Evolutionary conservation across 306 rosid genomes (phyloP).

Genomic region (Geum urbanum): DNA sequence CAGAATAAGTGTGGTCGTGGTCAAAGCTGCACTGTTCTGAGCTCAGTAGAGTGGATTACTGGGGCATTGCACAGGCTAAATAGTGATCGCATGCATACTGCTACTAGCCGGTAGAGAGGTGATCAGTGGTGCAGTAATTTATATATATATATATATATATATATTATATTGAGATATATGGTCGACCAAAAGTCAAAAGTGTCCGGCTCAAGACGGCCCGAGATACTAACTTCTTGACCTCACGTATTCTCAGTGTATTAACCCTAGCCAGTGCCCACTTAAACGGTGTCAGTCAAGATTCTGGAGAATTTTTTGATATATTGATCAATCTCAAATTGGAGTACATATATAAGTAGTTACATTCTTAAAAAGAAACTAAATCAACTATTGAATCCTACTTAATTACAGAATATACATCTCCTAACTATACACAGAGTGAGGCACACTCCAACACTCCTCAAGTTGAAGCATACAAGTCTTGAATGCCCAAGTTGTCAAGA

Average conservation of each 20-base stretch:
- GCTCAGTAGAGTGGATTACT: neutral
- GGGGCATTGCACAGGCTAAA: neutral
- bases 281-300: neutral
- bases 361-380: too few relatives aligned
- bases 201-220: constrained; percentile 9
- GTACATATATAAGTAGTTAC: too few relatives aligned
- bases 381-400: too few relatives aligned
- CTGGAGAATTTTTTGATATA: too few relatives aligned
- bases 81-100: neutral
- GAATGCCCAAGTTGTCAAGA: too few relatives aligned
- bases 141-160: neutral
- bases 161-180: neutral
- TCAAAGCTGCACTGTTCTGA: neutral
- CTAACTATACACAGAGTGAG: too few relatives aligned
- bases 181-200: constrained; percentile 6
- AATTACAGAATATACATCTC: too few relatives aligned
- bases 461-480: too few relatives aligned
- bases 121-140: neutral
- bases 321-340: too few relatives aligned
- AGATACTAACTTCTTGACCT: neutral
- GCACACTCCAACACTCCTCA: too few relatives aligned
- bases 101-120: neutral
- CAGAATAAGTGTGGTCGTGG: neutral
- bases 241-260: neutral
- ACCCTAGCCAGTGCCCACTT: neutral